These are phyloP conservation scores for Apiospora rasikravindrae DNA, from an alignment of 2,329 filamentous ascomycete genomes.

Conservation along the genomic window DNA sequence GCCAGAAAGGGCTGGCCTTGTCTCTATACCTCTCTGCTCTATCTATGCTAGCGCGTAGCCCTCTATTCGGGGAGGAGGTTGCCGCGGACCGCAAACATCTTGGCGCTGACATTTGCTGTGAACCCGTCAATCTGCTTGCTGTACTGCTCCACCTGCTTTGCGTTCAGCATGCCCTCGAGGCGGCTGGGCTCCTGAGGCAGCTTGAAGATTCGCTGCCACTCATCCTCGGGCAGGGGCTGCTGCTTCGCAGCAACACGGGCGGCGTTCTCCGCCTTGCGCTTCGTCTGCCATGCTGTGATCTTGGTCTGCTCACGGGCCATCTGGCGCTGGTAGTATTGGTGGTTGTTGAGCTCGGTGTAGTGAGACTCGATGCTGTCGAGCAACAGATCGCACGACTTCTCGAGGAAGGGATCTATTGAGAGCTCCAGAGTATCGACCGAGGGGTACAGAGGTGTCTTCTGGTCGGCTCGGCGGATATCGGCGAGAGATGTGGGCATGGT, in stretches of 20 bases:
- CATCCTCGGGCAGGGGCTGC: conserved; percentile 86
- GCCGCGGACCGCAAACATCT: conserved; percentile 96
- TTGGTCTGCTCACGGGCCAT: conserved; percentile 93
- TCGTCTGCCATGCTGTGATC: conserved; percentile 94
- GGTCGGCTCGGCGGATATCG: conserved; percentile 72
- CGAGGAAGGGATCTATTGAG: conserved; percentile 94
- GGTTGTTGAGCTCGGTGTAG: conserved; percentile 99
- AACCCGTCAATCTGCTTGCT: conserved; percentile 96
- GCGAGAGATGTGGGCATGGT: conserved; percentile 79
- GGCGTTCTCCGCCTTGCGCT: conserved; percentile 95
- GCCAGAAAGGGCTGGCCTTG: conserved; percentile 24
- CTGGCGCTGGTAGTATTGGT: conserved; percentile 94
- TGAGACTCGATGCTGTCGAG: conserved; percentile 97
- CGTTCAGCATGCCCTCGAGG: conserved; percentile 92
- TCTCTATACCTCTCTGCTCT: conserved; percentile 22
- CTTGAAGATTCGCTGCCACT: conserved; percentile 99
- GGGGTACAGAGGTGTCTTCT: conserved; percentile 73
- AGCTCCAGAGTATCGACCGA: conserved; percentile 91
- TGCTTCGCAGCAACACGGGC: conserved; percentile 87
- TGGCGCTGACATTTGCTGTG: conserved; percentile 86
- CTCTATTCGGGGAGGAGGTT: conserved; percentile 64
- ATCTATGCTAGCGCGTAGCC: background rate
- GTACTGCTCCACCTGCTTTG: conserved; percentile 96
- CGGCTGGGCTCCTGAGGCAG: conserved; percentile 92
- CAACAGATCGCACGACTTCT: conserved; percentile 96